These are phyloP conservation scores for Escovopsis sp. DNA, from an alignment of 2,329 filamentous ascomycete species.

Conservation along the genomic window DNA sequence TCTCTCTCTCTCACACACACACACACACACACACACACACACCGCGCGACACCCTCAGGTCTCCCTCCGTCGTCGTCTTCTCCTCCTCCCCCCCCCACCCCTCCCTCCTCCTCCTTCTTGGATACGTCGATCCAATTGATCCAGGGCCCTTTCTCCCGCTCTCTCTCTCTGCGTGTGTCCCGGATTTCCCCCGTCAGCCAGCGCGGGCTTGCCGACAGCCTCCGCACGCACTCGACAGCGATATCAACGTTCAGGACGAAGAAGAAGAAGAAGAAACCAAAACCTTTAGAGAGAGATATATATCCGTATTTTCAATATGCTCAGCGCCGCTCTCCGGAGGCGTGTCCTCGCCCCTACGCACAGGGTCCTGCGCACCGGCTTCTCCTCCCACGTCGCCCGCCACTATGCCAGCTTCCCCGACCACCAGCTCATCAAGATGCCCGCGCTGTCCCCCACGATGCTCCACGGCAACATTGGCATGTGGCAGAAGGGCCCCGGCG, in stretches of 20 bases:
- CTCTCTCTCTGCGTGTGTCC: too few relatives aligned
- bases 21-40: too few relatives aligned
- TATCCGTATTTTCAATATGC: constrained; percentile 30
- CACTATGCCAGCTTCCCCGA: constrained; percentile 75
- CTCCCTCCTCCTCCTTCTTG: constrained; percentile 6
- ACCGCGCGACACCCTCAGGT: constrained; percentile 13
- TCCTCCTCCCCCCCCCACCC: constrained; percentile 4
- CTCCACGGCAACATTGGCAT: constrained; percentile 86
- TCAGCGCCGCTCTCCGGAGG: constrained; percentile 48
- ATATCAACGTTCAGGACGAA: too few relatives aligned
- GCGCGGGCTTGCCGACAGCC: too few relatives aligned
- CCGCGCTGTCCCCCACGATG: constrained; percentile 95
- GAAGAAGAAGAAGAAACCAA: too few relatives aligned
- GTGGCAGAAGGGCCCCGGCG: constrained; percentile 96
- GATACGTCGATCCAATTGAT: constrained; percentile 3
- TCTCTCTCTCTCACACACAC: too few relatives aligned
- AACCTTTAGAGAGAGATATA: too few relatives aligned
- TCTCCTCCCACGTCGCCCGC: constrained; percentile 41
- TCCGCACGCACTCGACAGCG: too few relatives aligned
- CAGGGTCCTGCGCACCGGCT: constrained; percentile 33
- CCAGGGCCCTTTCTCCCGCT: not conserved
- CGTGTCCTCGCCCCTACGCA: constrained; percentile 38
- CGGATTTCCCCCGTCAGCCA: too few relatives aligned
- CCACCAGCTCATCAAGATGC: constrained; percentile 95
- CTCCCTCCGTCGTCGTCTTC: constrained; percentile 2